Evolutionary conservation across 495 filamentous ascomycete species (phyloP), one percentile per base, ranked within the genome.

Genomic region (Cladorrhinum samala): DNA sequence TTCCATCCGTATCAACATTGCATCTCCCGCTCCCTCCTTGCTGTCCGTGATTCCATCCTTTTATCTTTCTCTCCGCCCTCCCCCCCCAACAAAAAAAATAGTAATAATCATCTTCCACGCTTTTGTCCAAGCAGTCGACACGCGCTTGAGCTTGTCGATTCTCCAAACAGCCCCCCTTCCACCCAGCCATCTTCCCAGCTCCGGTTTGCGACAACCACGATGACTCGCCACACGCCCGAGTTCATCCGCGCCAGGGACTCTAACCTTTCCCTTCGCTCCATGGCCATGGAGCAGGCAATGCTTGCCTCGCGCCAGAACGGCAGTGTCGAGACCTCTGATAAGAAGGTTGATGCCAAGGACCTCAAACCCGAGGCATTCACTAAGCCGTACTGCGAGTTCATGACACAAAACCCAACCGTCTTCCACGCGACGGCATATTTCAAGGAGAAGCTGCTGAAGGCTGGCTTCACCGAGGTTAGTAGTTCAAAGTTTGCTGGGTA

Each of bases 331-430:
- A 25, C 23, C 19, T 21, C 33, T 17, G 45, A 52, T 30, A 63
- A 60, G 36, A 51, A 21, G 33, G 63, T 67, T 45, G 50, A 57
- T 8, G 59, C 73, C n/a, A 67, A 66, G 56, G 64, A 63, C n/a
- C 46, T 68, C 24, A 68, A 63, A 24, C 77, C 78, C 16, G 80
- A 82, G 57, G 80, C 77, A 41, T 95, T 91, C 67, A 83, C 88
- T 2, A 77, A 89, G 65, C 88, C 91, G 0, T 98, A 94, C 73
- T 80, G 84, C 63, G 81, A 88, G 21, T 98, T 96, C 65, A 83
- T 96, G 74, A 87, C 84, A 54, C 72, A 84, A 23, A 95, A 95
- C 65, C 92, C 93, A 0, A 98, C 93, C 7, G 83, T 95, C 40
- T 98, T 92, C 66, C 93, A 98, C 61, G 82, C 88, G 9, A 88